Evolutionary conservation across 2,329 filamentous ascomycete species (phyloP).

Genomic region (Paraphaeosphaeria minitans): DNA sequence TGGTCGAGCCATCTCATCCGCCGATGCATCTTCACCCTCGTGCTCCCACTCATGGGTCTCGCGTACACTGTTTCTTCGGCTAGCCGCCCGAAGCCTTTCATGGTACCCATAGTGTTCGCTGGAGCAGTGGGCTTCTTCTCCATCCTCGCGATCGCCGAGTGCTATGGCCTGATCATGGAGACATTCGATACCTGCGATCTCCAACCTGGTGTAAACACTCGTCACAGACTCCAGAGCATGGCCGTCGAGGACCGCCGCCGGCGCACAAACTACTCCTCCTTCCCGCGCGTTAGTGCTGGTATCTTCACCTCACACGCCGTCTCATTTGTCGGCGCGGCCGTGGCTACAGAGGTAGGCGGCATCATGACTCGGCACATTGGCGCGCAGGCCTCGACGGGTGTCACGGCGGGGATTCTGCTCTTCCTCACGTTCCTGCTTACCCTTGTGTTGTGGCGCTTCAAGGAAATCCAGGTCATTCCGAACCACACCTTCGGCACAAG

Average conservation of each 20-base stretch:
- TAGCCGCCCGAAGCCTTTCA: slow-evolving; percentile 62
- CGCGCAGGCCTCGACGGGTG: slow-evolving; percentile 69
- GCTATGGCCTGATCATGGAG: slow-evolving; percentile 79
- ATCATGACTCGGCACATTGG: slow-evolving; percentile 68
- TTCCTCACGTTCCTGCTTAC: slow-evolving; percentile 68
- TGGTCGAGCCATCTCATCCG: slow-evolving; percentile 77
- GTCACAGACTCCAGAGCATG: slow-evolving; percentile 53
- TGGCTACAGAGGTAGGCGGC: slow-evolving; percentile 71
- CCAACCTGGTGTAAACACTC: slow-evolving; percentile 69
- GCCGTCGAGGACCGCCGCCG: slow-evolving; percentile 51
- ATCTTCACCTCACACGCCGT: slow-evolving; percentile 73
- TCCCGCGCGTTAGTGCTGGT: slow-evolving; percentile 73
- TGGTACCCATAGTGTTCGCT: slow-evolving; percentile 70
- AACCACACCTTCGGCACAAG: slow-evolving; percentile 55
- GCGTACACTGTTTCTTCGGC: slow-evolving; percentile 70
- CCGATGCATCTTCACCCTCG: slow-evolving; percentile 68
- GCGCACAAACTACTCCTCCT: slow-evolving; percentile 75
- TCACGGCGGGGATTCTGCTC: slow-evolving; percentile 71
- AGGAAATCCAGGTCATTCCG: slow-evolving; percentile 70
- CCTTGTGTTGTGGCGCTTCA: slow-evolving; percentile 67
- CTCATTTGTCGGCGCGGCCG: slow-evolving; percentile 71
- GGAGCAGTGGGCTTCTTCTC: slow-evolving; percentile 71
- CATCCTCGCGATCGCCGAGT: slow-evolving; percentile 75
- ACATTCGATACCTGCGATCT: slow-evolving; percentile 81
- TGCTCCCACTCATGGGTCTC: slow-evolving; percentile 69